Percentiles rank a stretch among this genome's conserved stretches.
Conservation (phyloP, 768 basidiomycete species). For the Lyophyllum semitale region DNA sequence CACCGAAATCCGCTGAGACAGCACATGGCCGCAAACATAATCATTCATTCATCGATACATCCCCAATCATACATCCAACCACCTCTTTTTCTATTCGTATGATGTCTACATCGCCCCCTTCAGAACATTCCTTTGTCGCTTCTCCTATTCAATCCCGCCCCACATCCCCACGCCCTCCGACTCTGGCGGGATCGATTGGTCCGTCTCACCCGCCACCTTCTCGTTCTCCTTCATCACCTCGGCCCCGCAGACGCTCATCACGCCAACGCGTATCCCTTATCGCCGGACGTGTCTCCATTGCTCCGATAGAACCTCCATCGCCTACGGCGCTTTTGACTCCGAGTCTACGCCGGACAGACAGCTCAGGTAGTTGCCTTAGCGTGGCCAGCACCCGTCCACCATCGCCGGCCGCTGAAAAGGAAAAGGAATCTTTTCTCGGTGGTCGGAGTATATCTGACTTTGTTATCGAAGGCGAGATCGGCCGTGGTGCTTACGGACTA, state of each 20-base stretch:
- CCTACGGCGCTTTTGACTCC: slow-evolving; percentile 61
- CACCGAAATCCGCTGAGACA: slow-evolving; percentile 17
- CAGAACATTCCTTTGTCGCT: slow-evolving; percentile 28
- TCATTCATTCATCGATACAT: slow-evolving; percentile 34
- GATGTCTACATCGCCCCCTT: slow-evolving; percentile 29
- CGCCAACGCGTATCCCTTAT: slow-evolving; percentile 85
- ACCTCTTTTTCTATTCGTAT: slow-evolving; percentile 25
- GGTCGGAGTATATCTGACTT: slow-evolving; percentile 83
- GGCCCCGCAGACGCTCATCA: slow-evolving; percentile 75
- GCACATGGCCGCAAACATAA: slow-evolving; percentile 39
- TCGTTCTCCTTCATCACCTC: slow-evolving; percentile 58
- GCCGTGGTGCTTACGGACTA: slow-evolving; percentile 92
- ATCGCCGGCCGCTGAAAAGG: slow-evolving; percentile 49
- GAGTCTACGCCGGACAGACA: slow-evolving; percentile 64
- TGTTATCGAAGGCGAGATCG: slow-evolving; percentile 84
- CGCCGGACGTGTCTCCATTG: slow-evolving; percentile 78
- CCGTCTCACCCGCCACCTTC: slow-evolving; percentile 32
- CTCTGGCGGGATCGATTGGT: slow-evolving; percentile 20
- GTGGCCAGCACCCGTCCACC: slow-evolving; percentile 65
- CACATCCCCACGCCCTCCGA: slow-evolving; percentile 29
- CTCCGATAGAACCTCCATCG: slow-evolving; percentile 73
- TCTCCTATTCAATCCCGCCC: slow-evolving; percentile 36
- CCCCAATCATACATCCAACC: slow-evolving; percentile 27
- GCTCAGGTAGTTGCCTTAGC: slow-evolving; percentile 65
- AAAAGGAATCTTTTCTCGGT: slow-evolving; percentile 51